These are phyloP conservation scores for Neocallimastix lanati DNA, from an alignment of 192 early-diverging fungal genomes.

Conservation along the genomic window DNA sequence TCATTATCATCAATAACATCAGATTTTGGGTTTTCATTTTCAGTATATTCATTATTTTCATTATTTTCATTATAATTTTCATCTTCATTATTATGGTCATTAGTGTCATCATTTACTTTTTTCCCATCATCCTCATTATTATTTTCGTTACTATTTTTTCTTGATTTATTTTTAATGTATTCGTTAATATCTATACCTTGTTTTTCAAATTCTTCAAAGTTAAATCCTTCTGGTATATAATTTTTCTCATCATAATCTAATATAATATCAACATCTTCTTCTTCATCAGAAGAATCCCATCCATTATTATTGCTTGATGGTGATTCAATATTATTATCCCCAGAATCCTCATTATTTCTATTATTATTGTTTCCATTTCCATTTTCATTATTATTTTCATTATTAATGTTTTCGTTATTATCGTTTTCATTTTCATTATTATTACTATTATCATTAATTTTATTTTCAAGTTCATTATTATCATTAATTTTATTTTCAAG, in stretches of 20 bases:
- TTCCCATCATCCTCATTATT: background rate
- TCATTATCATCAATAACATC: slow-evolving; percentile 22
- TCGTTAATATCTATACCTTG: background rate
- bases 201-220: background rate
- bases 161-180: no score
- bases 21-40: background rate
- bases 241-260: background rate
- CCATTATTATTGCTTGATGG: background rate
- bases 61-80: background rate
- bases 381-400: background rate
- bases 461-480: no score
- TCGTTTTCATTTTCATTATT: no score
- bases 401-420: no score
- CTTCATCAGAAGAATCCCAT: background rate
- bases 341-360: no score
- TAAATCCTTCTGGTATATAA: background rate
- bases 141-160: no score
- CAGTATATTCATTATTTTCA: background rate
- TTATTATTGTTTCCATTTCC: background rate
- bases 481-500: no score
- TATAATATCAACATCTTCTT: background rate
- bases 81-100: no score
- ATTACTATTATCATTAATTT: no score
- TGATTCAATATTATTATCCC: background rate
- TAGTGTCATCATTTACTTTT: no score